Evolutionary conservation across 441 rosid genomes (phyloP).

Genomic region (Flueggea neowawraea): DNA sequence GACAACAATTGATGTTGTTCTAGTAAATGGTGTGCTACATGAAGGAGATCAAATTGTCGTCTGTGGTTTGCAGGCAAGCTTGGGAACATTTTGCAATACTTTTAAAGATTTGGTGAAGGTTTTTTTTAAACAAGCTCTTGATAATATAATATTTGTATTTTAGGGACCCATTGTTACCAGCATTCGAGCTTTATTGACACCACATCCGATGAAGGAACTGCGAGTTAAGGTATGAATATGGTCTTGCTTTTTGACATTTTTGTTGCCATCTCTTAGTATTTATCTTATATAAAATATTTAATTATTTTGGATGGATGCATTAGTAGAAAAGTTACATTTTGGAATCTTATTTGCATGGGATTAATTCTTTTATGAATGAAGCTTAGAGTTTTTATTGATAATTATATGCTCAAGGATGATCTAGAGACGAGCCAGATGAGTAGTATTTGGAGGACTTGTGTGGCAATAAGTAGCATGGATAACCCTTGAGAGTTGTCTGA

Average conservation of each 20-base stretch:
- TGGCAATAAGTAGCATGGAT: no score
- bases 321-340: background rate
- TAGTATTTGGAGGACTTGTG: no score
- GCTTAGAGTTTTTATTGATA: no score
- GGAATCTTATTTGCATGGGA: no score
- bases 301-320: background rate
- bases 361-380: no score
- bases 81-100: background rate
- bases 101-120: no score
- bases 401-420: no score
- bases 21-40: constrained; percentile 91
- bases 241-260: background rate
- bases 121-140: background rate
- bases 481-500: no score
- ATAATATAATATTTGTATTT: constrained; percentile 18
- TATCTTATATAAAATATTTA: background rate
- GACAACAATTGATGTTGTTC: constrained; percentile 92
- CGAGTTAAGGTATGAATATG: constrained; percentile 70
- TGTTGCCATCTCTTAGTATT: background rate
- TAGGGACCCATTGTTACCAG: constrained; percentile 89
- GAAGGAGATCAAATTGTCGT: constrained; percentile 98
- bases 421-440: no score
- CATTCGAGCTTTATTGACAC: constrained; percentile 88
- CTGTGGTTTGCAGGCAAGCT: constrained; percentile 92
- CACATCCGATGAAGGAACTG: constrained; percentile 99